Evolutionary conservation across 495 filamentous ascomycete genomes (phyloP).

Genomic region (Daldinia childiae): DNA sequence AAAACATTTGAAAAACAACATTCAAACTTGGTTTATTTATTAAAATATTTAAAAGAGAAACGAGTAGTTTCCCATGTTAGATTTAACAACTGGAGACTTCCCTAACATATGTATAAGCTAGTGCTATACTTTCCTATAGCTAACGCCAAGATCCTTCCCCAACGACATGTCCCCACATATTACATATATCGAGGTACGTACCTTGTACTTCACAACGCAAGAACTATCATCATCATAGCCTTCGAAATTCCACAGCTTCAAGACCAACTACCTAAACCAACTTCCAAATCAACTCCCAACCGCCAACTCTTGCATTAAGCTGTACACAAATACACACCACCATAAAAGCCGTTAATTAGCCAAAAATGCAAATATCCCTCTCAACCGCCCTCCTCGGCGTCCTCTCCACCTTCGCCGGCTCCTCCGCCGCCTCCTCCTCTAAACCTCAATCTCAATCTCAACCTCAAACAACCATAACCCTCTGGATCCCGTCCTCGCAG

Average conservation of each 20-base stretch:
- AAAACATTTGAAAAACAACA: not conserved
- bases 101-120: no score
- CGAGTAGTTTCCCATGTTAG: no score
- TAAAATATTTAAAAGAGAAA: no score
- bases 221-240: not conserved
- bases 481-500: constrained; percentile 59
- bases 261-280: no score
- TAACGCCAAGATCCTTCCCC: constrained; percentile 19
- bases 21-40: no score
- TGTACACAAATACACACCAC: not conserved
- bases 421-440: constrained; percentile 16
- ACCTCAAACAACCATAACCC: constrained; percentile 43
- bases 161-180: constrained; percentile 20
- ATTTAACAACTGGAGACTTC: no score
- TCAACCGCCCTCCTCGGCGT: constrained; percentile 35
- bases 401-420: constrained; percentile 14
- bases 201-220: not conserved
- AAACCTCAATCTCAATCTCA: not conserved
- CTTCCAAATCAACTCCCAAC: not conserved
- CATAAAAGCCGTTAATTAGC: not conserved
- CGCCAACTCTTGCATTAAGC: not conserved
- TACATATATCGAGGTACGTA: constrained; percentile 3
- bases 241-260: not conserved
- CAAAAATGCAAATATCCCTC: constrained; percentile 35
- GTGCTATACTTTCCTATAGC: not conserved